These are phyloP conservation scores for Hypomyces rosellus DNA, from an alignment of 2,329 filamentous ascomycete genomes.

Conservation along the genomic window DNA sequence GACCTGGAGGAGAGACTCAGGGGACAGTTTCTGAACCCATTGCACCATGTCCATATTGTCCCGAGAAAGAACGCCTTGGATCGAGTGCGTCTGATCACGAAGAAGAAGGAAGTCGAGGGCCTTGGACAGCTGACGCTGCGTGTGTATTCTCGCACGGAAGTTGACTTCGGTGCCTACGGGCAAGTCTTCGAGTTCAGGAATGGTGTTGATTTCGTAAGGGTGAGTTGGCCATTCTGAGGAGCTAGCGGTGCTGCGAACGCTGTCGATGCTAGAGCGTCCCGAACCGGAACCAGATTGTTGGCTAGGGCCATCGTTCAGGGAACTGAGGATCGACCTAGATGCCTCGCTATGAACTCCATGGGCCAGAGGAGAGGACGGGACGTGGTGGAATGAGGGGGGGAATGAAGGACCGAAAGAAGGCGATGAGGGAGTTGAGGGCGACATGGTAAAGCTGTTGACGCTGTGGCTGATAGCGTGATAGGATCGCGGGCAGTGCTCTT, in stretches of 20 bases:
- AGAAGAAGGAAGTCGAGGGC: conserved; percentile 81
- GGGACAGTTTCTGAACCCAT: conserved; percentile 77
- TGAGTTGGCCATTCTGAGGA: conserved; percentile 32
- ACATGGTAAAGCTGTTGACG: conserved; percentile 3
- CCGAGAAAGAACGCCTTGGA: conserved; percentile 69
- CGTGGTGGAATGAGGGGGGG: neutral
- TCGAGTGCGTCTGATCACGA: conserved; percentile 73
- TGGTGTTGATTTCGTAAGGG: conserved; percentile 34
- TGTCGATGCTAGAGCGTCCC: conserved; percentile 27
- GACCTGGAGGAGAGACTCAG: conserved; percentile 73
- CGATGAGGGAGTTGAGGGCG: conserved; percentile 9
- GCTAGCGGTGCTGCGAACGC: conserved; percentile 30
- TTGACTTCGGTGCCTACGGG: conserved; percentile 35
- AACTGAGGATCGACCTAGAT: conserved; percentile 18
- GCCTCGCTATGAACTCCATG: conserved; percentile 14
- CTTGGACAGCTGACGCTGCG: conserved; percentile 73
- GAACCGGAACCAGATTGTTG: conserved; percentile 21
- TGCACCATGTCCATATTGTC: conserved; percentile 66
- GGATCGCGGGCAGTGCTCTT: conserved; percentile 11
- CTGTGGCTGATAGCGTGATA: conserved; percentile 9
- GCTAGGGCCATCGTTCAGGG: conserved; percentile 27
- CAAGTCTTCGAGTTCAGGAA: conserved; percentile 30
- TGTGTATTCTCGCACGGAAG: conserved; percentile 40
- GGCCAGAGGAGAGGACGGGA: conserved; percentile 6
- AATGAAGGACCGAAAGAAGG: conserved; percentile 1